Conservation (phyloP, 305 asterid genomes). For the Fraxinus paxiana region DNA sequence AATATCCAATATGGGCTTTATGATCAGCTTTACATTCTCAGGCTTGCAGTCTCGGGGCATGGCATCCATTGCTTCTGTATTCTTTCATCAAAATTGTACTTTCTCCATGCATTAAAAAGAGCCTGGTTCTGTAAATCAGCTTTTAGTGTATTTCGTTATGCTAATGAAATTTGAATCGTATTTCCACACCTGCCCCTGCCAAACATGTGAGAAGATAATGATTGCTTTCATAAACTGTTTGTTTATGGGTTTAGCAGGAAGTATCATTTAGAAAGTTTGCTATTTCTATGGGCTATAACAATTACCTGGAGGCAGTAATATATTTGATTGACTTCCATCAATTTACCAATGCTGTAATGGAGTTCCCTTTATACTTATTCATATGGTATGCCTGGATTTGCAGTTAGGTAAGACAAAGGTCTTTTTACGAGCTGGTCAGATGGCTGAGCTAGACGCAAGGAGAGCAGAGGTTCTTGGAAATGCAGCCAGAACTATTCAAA, state of each 20-base stretch:
- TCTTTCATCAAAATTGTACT: neutral
- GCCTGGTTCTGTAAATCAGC: neutral
- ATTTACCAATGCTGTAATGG: neutral
- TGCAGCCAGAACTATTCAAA: slow-evolving; percentile 93
- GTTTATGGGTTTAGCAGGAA: neutral
- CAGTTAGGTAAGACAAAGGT: slow-evolving; percentile 99
- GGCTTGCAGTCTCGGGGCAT: neutral
- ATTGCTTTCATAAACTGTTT: neutral
- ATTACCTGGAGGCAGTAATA: neutral
- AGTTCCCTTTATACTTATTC: slow-evolving; percentile 8
- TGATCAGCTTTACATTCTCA: neutral
- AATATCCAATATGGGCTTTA: slow-evolving; percentile 1
- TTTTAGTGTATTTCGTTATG: neutral
- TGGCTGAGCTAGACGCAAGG: slow-evolving; percentile 98
- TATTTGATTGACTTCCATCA: neutral
- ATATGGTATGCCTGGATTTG: slow-evolving; percentile 26
- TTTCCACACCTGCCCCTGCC: neutral
- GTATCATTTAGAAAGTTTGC: neutral
- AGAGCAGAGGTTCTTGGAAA: slow-evolving; percentile 97
- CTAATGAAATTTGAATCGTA: neutral
- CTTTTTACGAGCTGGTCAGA: slow-evolving; percentile 98
- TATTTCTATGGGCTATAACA: neutral
- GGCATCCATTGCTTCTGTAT: neutral
- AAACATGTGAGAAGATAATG: neutral
- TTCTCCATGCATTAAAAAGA: neutral